phyloP scores from a whole-genome alignment of 1,139 yeast genomes.

The Keqinozyma sinolaborantium region DNA sequence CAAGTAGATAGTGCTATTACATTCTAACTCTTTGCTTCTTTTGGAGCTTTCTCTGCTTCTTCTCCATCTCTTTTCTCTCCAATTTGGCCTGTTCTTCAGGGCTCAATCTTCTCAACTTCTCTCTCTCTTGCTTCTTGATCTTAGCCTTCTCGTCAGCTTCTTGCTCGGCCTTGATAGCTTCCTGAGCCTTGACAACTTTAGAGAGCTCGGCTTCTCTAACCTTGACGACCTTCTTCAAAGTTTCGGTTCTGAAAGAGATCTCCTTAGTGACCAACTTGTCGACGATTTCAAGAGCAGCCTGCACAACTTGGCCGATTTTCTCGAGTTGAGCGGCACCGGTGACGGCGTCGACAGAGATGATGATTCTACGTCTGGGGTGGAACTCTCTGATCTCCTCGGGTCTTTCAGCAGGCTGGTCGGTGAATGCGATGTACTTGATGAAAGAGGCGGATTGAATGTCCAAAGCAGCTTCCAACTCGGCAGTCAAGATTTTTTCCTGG shows the following conservation, averaged over 20 bases:
- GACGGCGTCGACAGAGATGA: conserved; percentile 50
- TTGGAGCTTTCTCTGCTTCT: conserved; percentile 39
- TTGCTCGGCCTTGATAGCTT: conserved; percentile 64
- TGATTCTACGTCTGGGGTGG: conserved; percentile 52
- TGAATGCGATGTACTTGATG: conserved; percentile 68
- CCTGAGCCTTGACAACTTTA: conserved; percentile 57
- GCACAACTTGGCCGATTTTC: conserved; percentile 46
- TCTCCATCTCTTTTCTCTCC: conserved; percentile 59
- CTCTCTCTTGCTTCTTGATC: conserved; percentile 60
- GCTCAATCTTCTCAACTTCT: conserved; percentile 52
- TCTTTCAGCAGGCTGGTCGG: conserved; percentile 73
- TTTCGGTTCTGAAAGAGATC: conserved; percentile 57
- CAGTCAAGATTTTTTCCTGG: conserved; percentile 58
- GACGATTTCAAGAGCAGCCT: conserved; percentile 49
- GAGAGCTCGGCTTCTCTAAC: conserved; percentile 68
- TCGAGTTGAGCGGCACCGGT: conserved; percentile 41
- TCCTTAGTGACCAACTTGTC: conserved; percentile 50
- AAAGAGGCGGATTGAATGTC: conserved; percentile 44
- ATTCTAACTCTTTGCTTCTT: conserved; percentile 40
- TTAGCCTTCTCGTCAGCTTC: conserved; percentile 66
- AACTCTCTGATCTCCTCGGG: conserved; percentile 56
- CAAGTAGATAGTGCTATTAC: conserved; percentile 13
- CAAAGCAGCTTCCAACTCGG: conserved; percentile 46
- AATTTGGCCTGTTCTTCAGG: conserved; percentile 73
- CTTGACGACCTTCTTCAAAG: conserved; percentile 68